Percentiles rank a stretch among this genome's conserved stretches.
Evolutionary conservation across 768 basidiomycete genomes (phyloP).

Genomic region (Myochromella boudieri): DNA sequence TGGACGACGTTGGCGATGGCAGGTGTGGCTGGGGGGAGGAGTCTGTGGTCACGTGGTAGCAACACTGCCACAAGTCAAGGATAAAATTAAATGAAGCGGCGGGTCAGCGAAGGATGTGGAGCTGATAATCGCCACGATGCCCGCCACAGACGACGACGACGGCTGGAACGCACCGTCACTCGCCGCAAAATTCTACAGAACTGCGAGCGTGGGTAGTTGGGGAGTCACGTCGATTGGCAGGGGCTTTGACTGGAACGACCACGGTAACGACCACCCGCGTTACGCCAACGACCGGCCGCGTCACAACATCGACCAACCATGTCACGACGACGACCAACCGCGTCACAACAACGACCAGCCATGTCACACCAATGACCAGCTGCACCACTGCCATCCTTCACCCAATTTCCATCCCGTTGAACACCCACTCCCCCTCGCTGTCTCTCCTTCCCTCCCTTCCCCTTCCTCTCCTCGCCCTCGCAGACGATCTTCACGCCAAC

Average conservation of each 20-base stretch:
- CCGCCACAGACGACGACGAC: slow-evolving; percentile 70
- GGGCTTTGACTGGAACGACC: slow-evolving; percentile 73
- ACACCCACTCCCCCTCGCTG: too few relatives aligned
- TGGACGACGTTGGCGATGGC: slow-evolving; percentile 39
- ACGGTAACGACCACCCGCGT: slow-evolving; percentile 30
- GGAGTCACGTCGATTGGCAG: slow-evolving; percentile 83
- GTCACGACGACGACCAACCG: slow-evolving; percentile 33
- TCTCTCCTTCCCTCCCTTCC: slow-evolving; percentile 40
- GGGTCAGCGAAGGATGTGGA: slow-evolving; percentile 58
- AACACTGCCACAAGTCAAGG: not conserved
- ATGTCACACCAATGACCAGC: slow-evolving; percentile 31
- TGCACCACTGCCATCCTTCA: slow-evolving; percentile 14
- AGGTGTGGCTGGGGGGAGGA: slow-evolving; percentile 14
- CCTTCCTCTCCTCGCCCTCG: slow-evolving; percentile 65
- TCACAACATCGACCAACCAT: too few relatives aligned
- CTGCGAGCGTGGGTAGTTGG: slow-evolving; percentile 78
- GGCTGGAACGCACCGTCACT: slow-evolving; percentile 62
- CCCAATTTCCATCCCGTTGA: slow-evolving; percentile 24
- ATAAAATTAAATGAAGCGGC: not conserved
- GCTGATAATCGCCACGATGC: too few relatives aligned
- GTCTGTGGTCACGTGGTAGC: slow-evolving; percentile 16
- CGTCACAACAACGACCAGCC: slow-evolving; percentile 17
- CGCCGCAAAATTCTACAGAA: slow-evolving; percentile 50
- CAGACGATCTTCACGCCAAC: slow-evolving; percentile 79
- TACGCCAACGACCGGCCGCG: too few relatives aligned